Evolutionary conservation across 768 basidiomycete genomes (phyloP), one percentile per base, ranked within the genome.

Genomic region (Tremella yokohamensis): DNA sequence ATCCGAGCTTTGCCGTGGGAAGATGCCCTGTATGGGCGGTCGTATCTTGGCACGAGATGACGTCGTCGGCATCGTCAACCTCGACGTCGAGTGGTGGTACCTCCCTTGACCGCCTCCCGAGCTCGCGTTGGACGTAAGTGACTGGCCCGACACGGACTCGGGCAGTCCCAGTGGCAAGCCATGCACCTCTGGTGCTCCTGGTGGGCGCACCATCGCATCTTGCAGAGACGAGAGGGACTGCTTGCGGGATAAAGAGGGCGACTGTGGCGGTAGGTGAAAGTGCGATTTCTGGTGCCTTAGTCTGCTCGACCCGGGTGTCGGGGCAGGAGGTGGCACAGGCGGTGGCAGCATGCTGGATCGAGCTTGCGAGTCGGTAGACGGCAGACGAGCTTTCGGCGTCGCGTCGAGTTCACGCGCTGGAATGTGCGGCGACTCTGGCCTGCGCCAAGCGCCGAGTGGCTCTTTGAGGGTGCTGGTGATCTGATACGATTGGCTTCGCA

Each of bases 51-150:
- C 77, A 47, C 88, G 84, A 3, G 85, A 83, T 51, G 78, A 76
- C 8, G 86, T 85, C 4, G 88, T 90, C 1, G 90, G 90, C 87
- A 91, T 87, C 22, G 90, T 93, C 51, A 92, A 81, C 50, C 89
- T 49, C 15, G 66, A 68, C 6, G 58, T 58, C n/a, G 65, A 63
- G 47, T 49, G 47, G 34, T 66, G 58, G 50, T 63, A 60, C 18
- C 58, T 20, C 12, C 20, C 24, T 16, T 45, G 42, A 6, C 42
- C 42, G 15, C n/a, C n/a, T 45, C 22, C 42, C 4, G 22, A 45
- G n/a, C 42, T 45, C n/a, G n/a, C 42, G 42, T 45, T 45, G n/a
- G 42, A 45, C 42, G n/a, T 18, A 16, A 52, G 34, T 34, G 25
- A 45, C 42, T 45, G 42, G n/a, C 56, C 25, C 29, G 47, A 24